Evolutionary conservation across 2,329 filamentous ascomycete genomes (phyloP).

Genomic region (Rachicladosporium sp.): DNA sequence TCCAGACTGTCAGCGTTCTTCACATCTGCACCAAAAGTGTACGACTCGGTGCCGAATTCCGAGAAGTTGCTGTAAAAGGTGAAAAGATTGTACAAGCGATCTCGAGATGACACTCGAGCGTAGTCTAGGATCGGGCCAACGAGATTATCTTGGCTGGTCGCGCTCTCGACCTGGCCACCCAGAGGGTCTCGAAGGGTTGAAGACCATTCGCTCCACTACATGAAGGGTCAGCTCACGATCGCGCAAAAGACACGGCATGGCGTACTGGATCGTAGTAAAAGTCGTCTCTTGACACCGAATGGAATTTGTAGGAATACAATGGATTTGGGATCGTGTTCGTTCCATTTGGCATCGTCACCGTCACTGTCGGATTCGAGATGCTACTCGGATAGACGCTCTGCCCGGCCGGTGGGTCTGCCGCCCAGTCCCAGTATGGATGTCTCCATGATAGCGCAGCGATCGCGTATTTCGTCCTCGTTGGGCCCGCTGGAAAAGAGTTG

Average conservation of each 20-base stretch:
- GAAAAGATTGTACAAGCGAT: conserved; percentile 54
- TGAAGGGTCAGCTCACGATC: not conserved
- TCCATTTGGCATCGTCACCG: conserved; percentile 22
- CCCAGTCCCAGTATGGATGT: conserved; percentile 39
- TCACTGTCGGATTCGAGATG: conserved; percentile 27
- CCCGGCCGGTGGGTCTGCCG: conserved; percentile 23
- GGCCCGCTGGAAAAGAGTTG: conserved; percentile 27
- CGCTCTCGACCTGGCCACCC: conserved; percentile 24
- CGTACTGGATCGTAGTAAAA: conserved; percentile 50
- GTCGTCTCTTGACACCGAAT: conserved; percentile 45
- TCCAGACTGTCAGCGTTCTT: conserved; percentile 46
- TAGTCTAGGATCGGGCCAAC: conserved; percentile 42
- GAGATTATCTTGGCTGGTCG: conserved; percentile 47
- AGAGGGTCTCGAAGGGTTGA: conserved; percentile 49
- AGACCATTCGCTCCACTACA: conserved; percentile 46
- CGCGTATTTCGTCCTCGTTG: conserved; percentile 26
- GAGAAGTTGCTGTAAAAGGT: conserved; percentile 56
- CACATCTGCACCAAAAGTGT: conserved; percentile 32
- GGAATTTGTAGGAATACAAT: conserved; percentile 24
- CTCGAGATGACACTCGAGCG: conserved; percentile 42
- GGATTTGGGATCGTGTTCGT: conserved; percentile 22
- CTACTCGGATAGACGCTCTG: conserved; percentile 26
- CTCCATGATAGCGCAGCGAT: conserved; percentile 26
- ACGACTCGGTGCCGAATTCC: conserved; percentile 57
- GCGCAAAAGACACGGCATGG: conserved; percentile 5